Evolutionary conservation across 73 alveolate genomes (phyloP).

Genomic region (Paramecium pentaurelia): DNA sequence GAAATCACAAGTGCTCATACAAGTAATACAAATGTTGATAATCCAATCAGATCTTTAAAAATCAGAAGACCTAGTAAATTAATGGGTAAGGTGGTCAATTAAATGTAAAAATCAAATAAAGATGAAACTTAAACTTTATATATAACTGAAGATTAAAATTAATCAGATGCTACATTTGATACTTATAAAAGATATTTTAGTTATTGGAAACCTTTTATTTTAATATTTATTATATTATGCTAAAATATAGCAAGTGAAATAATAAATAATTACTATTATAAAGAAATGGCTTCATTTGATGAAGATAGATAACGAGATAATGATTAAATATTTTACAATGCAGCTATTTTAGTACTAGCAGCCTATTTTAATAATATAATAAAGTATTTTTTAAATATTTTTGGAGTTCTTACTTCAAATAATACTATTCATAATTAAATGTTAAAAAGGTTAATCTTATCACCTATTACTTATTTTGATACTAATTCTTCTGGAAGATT

Average conservation of each 20-base stretch:
- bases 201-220: background rate
- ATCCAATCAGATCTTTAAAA: background rate
- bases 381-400: background rate
- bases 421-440: constrained; percentile 31
- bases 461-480: constrained; percentile 59
- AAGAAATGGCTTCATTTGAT: background rate
- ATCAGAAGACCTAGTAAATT: constrained; percentile 1
- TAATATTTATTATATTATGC: background rate
- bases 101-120: background rate
- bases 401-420: constrained; percentile 15
- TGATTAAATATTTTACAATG: background rate
- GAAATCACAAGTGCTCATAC: background rate
- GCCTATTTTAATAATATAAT: background rate
- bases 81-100: background rate
- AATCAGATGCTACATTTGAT: background rate
- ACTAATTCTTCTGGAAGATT: constrained; percentile 67
- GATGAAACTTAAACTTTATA: background rate
- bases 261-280: background rate
- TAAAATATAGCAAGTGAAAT: background rate
- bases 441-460: constrained; percentile 7
- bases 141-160: background rate
- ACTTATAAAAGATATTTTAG: constrained; percentile 28
- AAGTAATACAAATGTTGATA: background rate
- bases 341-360: background rate
- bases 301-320: background rate